These are phyloP conservation scores for Phanerochaete sordida DNA, from an alignment of 768 basidiomycete species.

Conservation along the genomic window DNA sequence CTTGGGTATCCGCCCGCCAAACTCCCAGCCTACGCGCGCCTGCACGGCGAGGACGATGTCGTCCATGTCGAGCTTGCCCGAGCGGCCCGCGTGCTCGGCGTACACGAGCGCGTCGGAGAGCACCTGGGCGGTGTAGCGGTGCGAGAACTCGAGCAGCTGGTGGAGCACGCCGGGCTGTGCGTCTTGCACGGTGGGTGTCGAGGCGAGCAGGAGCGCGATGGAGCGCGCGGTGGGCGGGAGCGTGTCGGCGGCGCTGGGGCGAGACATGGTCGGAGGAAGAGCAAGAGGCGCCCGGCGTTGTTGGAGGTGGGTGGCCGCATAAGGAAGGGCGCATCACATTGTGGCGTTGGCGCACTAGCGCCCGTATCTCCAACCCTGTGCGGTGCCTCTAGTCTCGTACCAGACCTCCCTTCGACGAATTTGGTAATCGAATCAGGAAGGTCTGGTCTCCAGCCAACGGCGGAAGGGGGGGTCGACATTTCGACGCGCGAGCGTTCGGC, in stretches of 20 bases:
- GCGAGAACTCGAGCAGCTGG: conserved; percentile 83
- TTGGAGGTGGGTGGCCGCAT: background rate
- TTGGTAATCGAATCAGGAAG: too few relatives aligned
- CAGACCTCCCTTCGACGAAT: too few relatives aligned
- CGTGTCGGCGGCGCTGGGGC: conserved; percentile 48
- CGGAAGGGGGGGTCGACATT: too few relatives aligned
- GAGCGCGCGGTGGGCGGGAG: conserved; percentile 84
- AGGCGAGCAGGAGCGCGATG: conserved; percentile 79
- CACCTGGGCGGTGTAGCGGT: conserved; percentile 80
- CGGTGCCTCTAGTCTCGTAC: background rate
- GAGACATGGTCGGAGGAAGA: conserved; percentile 32
- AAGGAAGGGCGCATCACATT: background rate
- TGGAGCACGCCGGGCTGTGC: conserved; percentile 84
- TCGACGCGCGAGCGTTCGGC: too few relatives aligned
- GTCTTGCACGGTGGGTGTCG: conserved; percentile 82
- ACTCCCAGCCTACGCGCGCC: conserved; percentile 90
- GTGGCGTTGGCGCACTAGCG: background rate
- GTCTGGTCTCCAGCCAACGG: too few relatives aligned
- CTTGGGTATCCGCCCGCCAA: conserved; percentile 84
- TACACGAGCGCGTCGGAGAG: conserved; percentile 84
- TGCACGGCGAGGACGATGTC: conserved; percentile 80
- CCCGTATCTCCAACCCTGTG: background rate
- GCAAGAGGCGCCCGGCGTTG: background rate
- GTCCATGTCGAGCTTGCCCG: conserved; percentile 80
- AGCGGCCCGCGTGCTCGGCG: conserved; percentile 78